Evolutionary conservation across 441 rosid genomes (phyloP), one percentile per base, ranked within the genome.

Genomic region (Gossypium davidsonii): DNA sequence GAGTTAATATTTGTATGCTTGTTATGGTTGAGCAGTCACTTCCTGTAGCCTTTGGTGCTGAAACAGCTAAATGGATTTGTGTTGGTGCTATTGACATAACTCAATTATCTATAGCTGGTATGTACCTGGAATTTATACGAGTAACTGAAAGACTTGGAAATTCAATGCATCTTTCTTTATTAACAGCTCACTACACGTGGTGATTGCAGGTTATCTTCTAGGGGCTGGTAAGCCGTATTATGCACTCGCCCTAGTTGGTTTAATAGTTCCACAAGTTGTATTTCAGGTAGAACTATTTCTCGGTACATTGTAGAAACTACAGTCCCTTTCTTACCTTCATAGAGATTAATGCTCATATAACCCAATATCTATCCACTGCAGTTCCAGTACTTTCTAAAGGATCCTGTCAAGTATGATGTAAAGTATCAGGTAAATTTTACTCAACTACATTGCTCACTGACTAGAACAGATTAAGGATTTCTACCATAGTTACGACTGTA

Each of bases 31-130:
- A 26, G 63, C 90, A 94, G 96, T 94, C 99, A 53, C 82, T 94
- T 59, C 99, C 99, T 11, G 99, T 94, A 55, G 99, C 92, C 74
- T 94, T 94, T 86, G 99, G 99, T 69, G 80, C 93, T 70, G 99
- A 94, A 83, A 81, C 97, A 74, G 99, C 99, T 18, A 94, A 94
- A 82, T 94, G 99, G 99, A 94, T 94, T 17, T 90, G 99, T 77
- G 98, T 92, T 71, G 94, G 98, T 15, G 97, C 98, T 56, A 92
- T 94, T 52, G 97, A 94, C 83, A 72, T 94, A 75, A 94, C 98
- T 60, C 99, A 94, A 74, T 63, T 92, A 80, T 90, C 99, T 61
- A 88, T 94, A 17, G 97, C 97, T 25, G 99, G 99, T 94, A 90
- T 17, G 81, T 31, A 8, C 23, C 66, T 74, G n/a, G 25, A 12